Conservation (phyloP, 2,329 filamentous ascomycete genomes). For the Colletotrichum sp. region DNA sequence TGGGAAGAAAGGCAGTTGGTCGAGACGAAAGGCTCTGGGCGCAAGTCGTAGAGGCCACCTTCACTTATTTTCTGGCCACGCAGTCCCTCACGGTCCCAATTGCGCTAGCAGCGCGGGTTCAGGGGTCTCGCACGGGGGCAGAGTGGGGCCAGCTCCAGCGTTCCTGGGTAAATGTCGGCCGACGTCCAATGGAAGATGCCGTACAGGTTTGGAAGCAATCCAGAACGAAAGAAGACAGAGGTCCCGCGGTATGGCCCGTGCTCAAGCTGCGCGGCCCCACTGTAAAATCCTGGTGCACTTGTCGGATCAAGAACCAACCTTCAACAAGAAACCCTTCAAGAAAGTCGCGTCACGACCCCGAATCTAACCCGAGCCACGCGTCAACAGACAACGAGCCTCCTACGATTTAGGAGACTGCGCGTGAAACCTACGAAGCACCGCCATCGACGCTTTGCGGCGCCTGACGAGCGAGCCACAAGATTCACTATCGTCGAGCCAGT, state of each 20-base stretch:
- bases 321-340: neutral
- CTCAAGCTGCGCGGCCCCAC: conserved; percentile 15
- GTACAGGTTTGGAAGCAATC: neutral
- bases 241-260: neutral
- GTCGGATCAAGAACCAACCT: neutral
- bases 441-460: neutral
- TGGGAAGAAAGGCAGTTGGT: neutral
- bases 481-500: neutral
- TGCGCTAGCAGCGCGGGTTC: conserved; percentile 12
- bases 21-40: neutral
- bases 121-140: conserved; percentile 16
- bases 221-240: neutral
- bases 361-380: neutral
- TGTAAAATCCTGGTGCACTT: conserved; percentile 11
- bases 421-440: neutral
- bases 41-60: conserved; percentile 37
- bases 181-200: conserved; percentile 16
- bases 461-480: neutral
- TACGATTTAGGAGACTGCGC: neutral
- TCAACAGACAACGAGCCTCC: neutral
- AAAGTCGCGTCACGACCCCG: neutral
- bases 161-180: conserved; percentile 11
- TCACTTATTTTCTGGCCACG: conserved; percentile 32
- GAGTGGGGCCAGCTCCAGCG: neutral
- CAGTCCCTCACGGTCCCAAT: conserved; percentile 8